A percentile compares a stretch with the other conserved stretches of the same genome.
These are phyloP conservation scores for Opeltia flavorubescens DNA, from an alignment of 495 filamentous ascomycete species.

Conservation along the genomic window DNA sequence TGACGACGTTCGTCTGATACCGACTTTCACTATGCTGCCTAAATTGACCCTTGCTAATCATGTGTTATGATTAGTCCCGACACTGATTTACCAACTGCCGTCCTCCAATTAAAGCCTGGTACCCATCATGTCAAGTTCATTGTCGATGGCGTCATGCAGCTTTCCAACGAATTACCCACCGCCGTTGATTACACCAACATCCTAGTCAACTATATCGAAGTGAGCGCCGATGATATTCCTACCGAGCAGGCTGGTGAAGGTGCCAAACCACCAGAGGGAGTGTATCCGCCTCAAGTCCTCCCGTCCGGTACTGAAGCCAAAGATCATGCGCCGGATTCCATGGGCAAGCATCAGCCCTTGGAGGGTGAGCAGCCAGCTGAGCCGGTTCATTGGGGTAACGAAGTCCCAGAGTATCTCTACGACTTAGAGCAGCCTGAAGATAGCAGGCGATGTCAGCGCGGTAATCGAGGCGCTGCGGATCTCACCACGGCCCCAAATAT, in stretches of 20 bases:
- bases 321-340: conserved; percentile 25
- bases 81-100: conserved; percentile 49
- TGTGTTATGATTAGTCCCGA: conserved; percentile 11
- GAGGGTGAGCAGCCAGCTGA: conserved; percentile 34
- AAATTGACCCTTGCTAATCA: conserved; percentile 10
- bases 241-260: conserved; percentile 18
- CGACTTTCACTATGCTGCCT: too few relatives aligned
- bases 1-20: too few relatives aligned
- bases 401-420: conserved; percentile 69
- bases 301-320: conserved; percentile 22
- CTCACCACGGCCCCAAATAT: conserved; percentile 72
- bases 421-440: conserved; percentile 81
- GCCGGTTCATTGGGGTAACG: conserved; percentile 22
- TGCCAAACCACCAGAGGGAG: conserved; percentile 22
- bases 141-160: conserved; percentile 83
- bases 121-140: conserved; percentile 96
- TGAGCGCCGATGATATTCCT: conserved; percentile 60
- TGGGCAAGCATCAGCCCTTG: conserved; percentile 25
- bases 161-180: conserved; percentile 73
- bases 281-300: conserved; percentile 33
- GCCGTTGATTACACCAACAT: conserved; percentile 95
- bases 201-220: conserved; percentile 93
- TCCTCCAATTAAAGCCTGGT: conserved; percentile 70
- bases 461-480: conserved; percentile 53
- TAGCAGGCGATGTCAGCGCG: conserved; percentile 50